Conservation (phyloP, 2,329 filamentous ascomycete species). For the Cryphonectria nitschkei region DNA sequence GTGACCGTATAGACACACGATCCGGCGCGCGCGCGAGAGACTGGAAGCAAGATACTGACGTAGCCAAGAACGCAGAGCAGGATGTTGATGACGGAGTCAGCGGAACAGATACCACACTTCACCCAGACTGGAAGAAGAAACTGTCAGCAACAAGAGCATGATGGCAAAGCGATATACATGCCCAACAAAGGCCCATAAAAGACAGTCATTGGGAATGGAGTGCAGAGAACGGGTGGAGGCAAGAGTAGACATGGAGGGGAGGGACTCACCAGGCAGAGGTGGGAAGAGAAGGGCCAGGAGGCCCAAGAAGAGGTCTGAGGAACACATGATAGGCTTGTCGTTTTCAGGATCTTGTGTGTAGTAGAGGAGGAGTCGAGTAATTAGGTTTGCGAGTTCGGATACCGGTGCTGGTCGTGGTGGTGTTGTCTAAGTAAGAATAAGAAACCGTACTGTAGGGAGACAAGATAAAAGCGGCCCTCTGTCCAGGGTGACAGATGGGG, state of each 20-base stretch:
- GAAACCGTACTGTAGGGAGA: not conserved
- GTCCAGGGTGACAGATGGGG: not conserved
- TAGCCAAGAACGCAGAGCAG: conserved; percentile 80
- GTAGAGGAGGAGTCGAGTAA: not conserved
- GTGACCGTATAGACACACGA: conserved; percentile 38
- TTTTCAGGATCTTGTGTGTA: conserved; percentile 1
- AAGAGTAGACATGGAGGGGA: conserved; percentile 3
- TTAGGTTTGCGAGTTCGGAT: not conserved
- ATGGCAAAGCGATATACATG: not conserved
- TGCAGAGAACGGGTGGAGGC: not conserved
- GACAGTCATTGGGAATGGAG: not conserved
- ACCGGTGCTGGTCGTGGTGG: not conserved
- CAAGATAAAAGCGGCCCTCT: conserved; percentile 3
- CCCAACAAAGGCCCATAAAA: conserved; percentile 6
- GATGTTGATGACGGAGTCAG: conserved; percentile 93
- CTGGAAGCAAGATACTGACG: conserved; percentile 41
- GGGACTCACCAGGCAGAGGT: conserved; percentile 62
- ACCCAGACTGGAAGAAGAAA: conserved; percentile 75
- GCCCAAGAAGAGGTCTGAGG: conserved; percentile 65
- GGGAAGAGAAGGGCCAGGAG: conserved; percentile 68
- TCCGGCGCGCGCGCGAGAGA: not conserved
- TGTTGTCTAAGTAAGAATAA: not conserved
- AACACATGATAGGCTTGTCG: conserved; percentile 53
- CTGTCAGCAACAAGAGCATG: conserved; percentile 37
- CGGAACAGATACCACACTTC: conserved; percentile 89